phyloP scores from a whole-genome alignment of 345 rosid genomes.

The Populus deltoides region DNA sequence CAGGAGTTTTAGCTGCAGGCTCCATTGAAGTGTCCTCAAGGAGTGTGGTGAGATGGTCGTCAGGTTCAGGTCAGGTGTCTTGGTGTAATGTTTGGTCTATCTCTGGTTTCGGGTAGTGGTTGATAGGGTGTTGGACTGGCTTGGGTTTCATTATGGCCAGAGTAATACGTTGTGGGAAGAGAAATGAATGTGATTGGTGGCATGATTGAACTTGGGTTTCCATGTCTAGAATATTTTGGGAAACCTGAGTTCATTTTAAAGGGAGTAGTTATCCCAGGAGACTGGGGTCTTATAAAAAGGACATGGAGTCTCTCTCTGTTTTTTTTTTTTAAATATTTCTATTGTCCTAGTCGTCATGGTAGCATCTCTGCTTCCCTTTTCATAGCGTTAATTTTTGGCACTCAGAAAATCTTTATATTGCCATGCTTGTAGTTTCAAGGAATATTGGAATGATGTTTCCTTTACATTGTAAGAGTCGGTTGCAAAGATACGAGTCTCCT shows the following conservation, averaged over 20 bases:
- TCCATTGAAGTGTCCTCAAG: neutral
- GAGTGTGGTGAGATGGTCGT: conserved; percentile 18
- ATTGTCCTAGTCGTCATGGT: neutral
- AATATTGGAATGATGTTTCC: conserved; percentile 1
- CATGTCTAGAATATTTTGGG: conserved; percentile 14
- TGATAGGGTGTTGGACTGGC: conserved; percentile 25
- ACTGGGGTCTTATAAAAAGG: conserved; percentile 14
- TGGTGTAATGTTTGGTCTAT: conserved; percentile 26
- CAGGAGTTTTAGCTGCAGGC: conserved; percentile 26
- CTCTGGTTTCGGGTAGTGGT: conserved; percentile 20
- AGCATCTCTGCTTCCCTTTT: conserved; percentile 8
- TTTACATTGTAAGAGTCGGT: neutral
- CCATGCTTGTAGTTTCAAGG: conserved; percentile 7
- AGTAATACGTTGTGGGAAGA: conserved; percentile 3
- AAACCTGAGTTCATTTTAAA: conserved; percentile 10
- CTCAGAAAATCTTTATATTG: conserved; percentile 10
- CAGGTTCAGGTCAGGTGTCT: conserved; percentile 28
- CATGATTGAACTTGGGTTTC: conserved; percentile 17
- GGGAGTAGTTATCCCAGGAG: conserved; percentile 1
- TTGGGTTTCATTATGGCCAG: conserved; percentile 3
- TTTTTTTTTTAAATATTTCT: neutral
- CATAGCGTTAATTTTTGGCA: conserved; percentile 20
- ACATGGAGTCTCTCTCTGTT: neutral
- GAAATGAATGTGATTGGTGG: neutral
- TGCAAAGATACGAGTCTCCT: neutral